A percentile compares a stretch with the other conserved stretches of the same genome.
These are phyloP conservation scores for Ceratobasidium sp. DNA, from an alignment of 1,284 basidiomycete genomes.

Conservation along the genomic window DNA sequence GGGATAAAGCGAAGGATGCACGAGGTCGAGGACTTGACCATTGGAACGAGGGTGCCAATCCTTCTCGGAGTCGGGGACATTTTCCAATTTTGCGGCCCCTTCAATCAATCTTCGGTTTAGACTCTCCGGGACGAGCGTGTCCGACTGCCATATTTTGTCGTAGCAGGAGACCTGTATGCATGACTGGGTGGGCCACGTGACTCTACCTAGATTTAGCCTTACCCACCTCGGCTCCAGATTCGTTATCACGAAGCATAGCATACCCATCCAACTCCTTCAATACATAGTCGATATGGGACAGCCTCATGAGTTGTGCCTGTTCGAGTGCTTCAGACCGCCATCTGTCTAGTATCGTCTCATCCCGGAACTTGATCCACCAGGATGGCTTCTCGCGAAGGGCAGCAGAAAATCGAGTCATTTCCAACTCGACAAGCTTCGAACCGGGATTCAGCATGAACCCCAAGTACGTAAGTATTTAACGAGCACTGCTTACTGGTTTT, in stretches of 20 bases:
- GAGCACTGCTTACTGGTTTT: not conserved
- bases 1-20: slow-evolving; percentile 57
- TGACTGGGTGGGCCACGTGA: not conserved
- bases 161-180: slow-evolving; percentile 50
- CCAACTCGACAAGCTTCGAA: slow-evolving; percentile 57
- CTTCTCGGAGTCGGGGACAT: slow-evolving; percentile 51
- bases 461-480: not conserved
- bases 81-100: slow-evolving; percentile 50
- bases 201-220: not conserved
- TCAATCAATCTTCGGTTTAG: slow-evolving; percentile 37
- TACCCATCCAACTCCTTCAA: slow-evolving; percentile 61
- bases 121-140: slow-evolving; percentile 14
- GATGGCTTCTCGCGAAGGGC: slow-evolving; percentile 53
- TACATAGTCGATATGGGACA: slow-evolving; percentile 58
- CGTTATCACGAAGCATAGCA: slow-evolving; percentile 54
- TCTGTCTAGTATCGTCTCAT: slow-evolving; percentile 47
- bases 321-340: slow-evolving; percentile 51
- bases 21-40: slow-evolving; percentile 55
- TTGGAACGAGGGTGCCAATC: slow-evolving; percentile 60
- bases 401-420: slow-evolving; percentile 59
- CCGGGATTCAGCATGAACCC: not conserved
- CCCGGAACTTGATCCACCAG: slow-evolving; percentile 54
- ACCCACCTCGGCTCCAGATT: slow-evolving; percentile 50
- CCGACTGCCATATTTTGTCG: slow-evolving; percentile 32
- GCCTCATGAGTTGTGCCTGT: slow-evolving; percentile 50